Evolutionary conservation across 2,329 filamentous ascomycete species (phyloP).

Genomic region (Emericellopsis atlantica): DNA sequence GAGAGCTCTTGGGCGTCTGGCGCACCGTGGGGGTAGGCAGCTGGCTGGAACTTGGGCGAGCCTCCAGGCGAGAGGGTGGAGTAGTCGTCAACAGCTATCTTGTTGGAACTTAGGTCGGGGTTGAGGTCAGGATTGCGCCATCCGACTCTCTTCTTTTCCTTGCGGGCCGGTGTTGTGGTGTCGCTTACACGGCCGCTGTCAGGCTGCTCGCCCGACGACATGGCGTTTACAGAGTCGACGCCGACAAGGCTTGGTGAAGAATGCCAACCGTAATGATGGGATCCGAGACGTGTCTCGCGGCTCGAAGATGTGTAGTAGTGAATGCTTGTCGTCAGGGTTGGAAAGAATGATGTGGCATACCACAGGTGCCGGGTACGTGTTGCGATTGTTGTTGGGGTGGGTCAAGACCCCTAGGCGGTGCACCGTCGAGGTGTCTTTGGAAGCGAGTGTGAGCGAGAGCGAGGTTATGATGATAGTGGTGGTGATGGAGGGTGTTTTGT

Average conservation of each 20-base stretch:
- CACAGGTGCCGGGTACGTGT: too few species aligned
- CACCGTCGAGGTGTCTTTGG: too few species aligned
- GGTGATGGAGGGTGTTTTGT: too few species aligned
- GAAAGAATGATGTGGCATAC: too few species aligned
- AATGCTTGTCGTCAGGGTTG: too few species aligned
- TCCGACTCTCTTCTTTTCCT: slow-evolving; percentile 27
- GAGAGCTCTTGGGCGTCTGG: slow-evolving; percentile 25
- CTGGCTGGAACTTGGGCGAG: slow-evolving; percentile 10
- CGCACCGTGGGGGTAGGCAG: slow-evolving; percentile 11
- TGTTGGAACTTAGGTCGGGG: neutral
- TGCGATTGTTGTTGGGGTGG: too few species aligned
- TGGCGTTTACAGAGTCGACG: neutral
- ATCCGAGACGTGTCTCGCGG: slow-evolving; percentile 3
- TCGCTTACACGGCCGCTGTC: slow-evolving; percentile 14
- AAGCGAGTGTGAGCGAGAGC: too few species aligned
- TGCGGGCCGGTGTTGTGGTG: slow-evolving; percentile 17
- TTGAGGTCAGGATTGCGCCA: slow-evolving; percentile 19
- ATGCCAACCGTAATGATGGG: neutral
- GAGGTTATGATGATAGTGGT: too few species aligned
- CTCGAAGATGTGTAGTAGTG: too few species aligned
- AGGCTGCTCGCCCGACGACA: slow-evolving; percentile 3
- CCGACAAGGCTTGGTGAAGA: neutral
- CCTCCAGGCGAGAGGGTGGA: slow-evolving; percentile 10
- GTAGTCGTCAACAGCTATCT: slow-evolving; percentile 2
- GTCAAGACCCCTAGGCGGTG: too few species aligned